Conservation (phyloP, 164 flowering plant genomes). For the Tetrastigma voinierianum region DNA sequence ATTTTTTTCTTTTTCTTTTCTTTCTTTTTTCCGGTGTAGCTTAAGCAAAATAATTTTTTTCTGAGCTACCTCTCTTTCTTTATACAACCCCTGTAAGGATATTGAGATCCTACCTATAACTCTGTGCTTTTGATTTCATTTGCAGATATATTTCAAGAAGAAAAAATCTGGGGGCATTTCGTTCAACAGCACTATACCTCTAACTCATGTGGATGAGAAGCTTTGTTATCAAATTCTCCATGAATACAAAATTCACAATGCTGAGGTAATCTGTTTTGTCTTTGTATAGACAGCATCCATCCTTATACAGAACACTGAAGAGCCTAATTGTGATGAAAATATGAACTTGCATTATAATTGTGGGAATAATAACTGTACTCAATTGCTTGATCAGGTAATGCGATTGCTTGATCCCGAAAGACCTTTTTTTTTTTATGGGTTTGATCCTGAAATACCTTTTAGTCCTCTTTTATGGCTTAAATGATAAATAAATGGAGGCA, state of each 20-base stretch:
- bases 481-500: no score
- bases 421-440: no score
- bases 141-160: slow-evolving; percentile 95
- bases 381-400: no score
- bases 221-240: slow-evolving; percentile 97
- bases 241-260: slow-evolving; percentile 98
- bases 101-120: neutral
- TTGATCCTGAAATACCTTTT: no score
- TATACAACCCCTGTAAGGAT: neutral
- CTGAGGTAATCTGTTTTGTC: slow-evolving; percentile 66
- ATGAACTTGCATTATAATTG: neutral
- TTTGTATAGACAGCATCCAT: neutral
- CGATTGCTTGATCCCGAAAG: no score
- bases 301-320: neutral
- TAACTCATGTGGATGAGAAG: slow-evolving; percentile 96
- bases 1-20: no score
- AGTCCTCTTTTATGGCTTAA: no score
- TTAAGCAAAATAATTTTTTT: no score
- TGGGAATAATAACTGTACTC: neutral
- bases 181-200: slow-evolving; percentile 71
- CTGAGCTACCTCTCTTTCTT: neutral
- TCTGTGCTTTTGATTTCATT: slow-evolving; percentile 9
- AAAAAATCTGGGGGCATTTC: slow-evolving; percentile 98
- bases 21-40: no score
- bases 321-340: neutral